Conservation (phyloP, 2,329 filamentous ascomycete species). For the Colletotrichum graminicola region DNA sequence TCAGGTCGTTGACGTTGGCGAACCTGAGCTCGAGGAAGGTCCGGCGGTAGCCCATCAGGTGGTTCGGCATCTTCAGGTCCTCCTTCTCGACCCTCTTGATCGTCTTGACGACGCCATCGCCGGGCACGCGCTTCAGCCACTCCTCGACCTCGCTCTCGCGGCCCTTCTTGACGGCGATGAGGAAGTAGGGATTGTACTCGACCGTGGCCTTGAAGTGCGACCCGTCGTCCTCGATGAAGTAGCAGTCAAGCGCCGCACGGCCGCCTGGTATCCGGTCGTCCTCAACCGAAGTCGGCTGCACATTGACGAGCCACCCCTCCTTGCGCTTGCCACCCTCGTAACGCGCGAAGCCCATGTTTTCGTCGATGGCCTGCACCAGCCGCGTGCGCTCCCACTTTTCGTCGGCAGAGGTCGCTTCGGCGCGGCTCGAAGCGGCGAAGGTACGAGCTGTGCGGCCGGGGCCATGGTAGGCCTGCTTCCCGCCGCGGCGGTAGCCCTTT, state of each 20-base stretch:
- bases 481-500: slow-evolving; percentile 77
- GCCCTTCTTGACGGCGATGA: slow-evolving; percentile 89
- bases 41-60: slow-evolving; percentile 89
- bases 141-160: slow-evolving; percentile 95
- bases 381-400: slow-evolving; percentile 90
- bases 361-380: slow-evolving; percentile 90
- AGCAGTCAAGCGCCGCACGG: slow-evolving; percentile 92
- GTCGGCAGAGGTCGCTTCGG: slow-evolving; percentile 90
- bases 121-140: slow-evolving; percentile 84
- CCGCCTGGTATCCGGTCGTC: slow-evolving; percentile 88
- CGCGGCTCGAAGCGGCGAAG: slow-evolving; percentile 81
- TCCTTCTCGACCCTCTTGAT: slow-evolving; percentile 88
- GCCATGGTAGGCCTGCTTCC: slow-evolving; percentile 78
- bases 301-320: slow-evolving; percentile 94
- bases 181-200: slow-evolving; percentile 96
- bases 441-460: slow-evolving; percentile 74
- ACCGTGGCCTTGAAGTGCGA: slow-evolving; percentile 95
- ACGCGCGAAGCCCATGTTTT: slow-evolving; percentile 91
- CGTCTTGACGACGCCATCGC: slow-evolving; percentile 84
- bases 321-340: slow-evolving; percentile 88
- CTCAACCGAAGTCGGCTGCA: slow-evolving; percentile 89
- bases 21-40: slow-evolving; percentile 91
- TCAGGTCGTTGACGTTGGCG: slow-evolving; percentile 85
- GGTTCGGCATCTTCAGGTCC: slow-evolving; percentile 94
- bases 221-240: slow-evolving; percentile 92